These are phyloP conservation scores for Calonectria pseudoturangicola DNA, from an alignment of 2,329 filamentous ascomycete species.

Conservation along the genomic window DNA sequence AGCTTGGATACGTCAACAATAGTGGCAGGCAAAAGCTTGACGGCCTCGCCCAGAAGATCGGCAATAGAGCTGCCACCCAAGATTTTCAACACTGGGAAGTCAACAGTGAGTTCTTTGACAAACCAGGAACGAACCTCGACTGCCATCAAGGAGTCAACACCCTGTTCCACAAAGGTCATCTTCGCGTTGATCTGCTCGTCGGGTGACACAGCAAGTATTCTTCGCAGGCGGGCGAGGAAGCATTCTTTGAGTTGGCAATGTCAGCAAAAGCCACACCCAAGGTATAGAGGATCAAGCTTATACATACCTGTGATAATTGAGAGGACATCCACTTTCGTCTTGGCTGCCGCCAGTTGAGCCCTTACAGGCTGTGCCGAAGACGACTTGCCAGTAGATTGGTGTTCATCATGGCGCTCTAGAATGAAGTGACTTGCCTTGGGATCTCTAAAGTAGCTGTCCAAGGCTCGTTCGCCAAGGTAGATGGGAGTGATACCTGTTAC, in stretches of 20 bases:
- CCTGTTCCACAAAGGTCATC: constrained; percentile 45
- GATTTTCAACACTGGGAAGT: constrained; percentile 67
- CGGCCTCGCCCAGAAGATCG: background rate
- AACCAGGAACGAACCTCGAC: constrained; percentile 68
- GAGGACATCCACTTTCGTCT: too few species aligned
- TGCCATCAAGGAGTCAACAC: constrained; percentile 55
- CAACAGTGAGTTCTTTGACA: constrained; percentile 63
- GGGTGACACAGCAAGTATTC: background rate
- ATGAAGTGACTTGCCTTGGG: too few species aligned
- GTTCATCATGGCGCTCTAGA: too few species aligned
- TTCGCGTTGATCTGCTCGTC: constrained; percentile 26
- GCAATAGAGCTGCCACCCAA: constrained; percentile 40
- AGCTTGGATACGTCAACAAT: constrained; percentile 2
- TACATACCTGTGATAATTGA: too few species aligned
- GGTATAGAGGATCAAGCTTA: too few species aligned
- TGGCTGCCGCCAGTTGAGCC: too few species aligned
- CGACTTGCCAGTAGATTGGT: too few species aligned
- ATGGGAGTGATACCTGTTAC: too few species aligned
- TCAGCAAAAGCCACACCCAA: too few species aligned
- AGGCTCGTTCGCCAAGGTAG: too few species aligned
- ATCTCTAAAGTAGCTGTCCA: too few species aligned
- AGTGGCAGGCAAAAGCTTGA: background rate
- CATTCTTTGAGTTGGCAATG: background rate
- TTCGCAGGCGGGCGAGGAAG: background rate
- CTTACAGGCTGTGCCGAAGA: too few species aligned